Evolutionary conservation across 345 rosid species (phyloP).

Genomic region (Syzygium jambos): DNA sequence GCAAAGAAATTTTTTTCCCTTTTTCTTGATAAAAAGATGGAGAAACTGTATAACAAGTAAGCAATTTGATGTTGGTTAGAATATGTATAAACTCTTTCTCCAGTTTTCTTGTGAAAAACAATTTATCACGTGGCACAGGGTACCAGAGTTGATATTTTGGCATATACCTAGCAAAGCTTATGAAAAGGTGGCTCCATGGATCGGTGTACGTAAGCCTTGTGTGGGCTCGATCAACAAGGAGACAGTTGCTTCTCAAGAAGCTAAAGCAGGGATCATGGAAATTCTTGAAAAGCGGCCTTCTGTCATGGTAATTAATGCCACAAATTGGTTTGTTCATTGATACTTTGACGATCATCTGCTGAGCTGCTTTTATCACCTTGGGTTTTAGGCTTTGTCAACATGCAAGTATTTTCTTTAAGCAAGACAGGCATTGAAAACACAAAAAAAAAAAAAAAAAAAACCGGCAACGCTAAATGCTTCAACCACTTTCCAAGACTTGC

Average conservation of each 20-base stretch:
- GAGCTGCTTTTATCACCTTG: background rate
- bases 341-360: background rate
- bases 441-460: background rate
- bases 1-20: background rate
- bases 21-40: background rate
- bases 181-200: conserved; percentile 59
- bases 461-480: background rate
- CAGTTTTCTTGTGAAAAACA: background rate
- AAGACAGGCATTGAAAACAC: background rate
- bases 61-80: background rate
- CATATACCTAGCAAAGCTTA: conserved; percentile 85
- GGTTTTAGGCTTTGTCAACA: background rate
- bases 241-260: conserved; percentile 69
- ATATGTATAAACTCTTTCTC: background rate
- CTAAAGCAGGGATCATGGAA: conserved; percentile 62
- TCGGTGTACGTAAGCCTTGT: conserved; percentile 49
- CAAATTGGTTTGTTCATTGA: background rate
- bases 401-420: background rate
- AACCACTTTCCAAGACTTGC: background rate
- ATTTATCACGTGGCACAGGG: conserved; percentile 13
- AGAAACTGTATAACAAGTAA: background rate
- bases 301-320: conserved; percentile 46
- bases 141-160: conserved; percentile 88
- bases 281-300: conserved; percentile 52
- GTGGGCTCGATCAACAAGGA: conserved; percentile 84